phyloP scores from a whole-genome alignment of 192 early-diverging fungal genomes.

The Podochytrium sp. region DNA sequence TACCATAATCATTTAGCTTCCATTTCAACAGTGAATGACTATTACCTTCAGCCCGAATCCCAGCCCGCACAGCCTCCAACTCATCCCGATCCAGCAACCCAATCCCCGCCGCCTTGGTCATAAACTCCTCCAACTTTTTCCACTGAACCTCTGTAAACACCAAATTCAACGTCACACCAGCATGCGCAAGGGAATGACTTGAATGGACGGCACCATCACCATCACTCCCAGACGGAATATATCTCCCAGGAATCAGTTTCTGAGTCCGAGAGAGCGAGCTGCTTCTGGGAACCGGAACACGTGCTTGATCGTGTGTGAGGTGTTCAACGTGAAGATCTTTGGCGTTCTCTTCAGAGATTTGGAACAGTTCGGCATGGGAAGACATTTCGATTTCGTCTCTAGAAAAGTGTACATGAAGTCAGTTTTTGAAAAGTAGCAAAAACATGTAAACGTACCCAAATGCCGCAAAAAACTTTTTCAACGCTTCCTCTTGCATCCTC shows the following conservation, averaged over 20 bases:
- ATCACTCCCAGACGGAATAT: neutral
- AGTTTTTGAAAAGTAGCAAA: no score
- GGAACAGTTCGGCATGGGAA: no score
- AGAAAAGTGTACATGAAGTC: no score
- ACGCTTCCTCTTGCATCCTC: neutral
- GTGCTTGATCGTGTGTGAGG: neutral
- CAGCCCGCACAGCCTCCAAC: neutral
- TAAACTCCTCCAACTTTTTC: constrained; percentile 7
- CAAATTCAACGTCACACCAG: no score
- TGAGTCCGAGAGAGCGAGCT: neutral
- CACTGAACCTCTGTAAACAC: neutral
- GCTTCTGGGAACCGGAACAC: neutral
- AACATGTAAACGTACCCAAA: neutral
- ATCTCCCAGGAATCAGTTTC: neutral
- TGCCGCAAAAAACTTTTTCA: constrained; percentile 24
- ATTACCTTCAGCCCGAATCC: neutral
- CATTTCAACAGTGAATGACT: neutral
- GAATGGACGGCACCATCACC: neutral
- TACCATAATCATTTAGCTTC: neutral
- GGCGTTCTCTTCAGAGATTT: no score
- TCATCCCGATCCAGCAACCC: neutral
- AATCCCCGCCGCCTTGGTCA: neutral
- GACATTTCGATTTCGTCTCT: constrained; percentile 6
- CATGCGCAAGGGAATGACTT: no score
- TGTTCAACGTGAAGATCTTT: no score